A percentile compares a stretch with the other conserved stretches of the same genome.
Evolutionary conservation across 2,329 filamentous ascomycete species (phyloP).

Genomic region (Penicillium rolfsii): DNA sequence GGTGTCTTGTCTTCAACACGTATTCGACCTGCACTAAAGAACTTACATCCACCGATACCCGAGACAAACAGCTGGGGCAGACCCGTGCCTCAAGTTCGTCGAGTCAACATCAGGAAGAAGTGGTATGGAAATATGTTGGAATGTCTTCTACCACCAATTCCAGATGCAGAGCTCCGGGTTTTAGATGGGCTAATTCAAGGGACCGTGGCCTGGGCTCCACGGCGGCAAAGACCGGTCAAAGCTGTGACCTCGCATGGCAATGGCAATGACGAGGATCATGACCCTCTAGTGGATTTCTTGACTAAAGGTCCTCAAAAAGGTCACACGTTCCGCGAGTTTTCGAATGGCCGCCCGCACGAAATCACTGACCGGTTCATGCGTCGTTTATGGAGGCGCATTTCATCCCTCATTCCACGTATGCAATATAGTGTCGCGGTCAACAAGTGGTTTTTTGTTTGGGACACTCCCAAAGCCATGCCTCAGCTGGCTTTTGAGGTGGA

Average conservation of each 20-base stretch:
- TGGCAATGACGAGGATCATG: conserved; percentile 3
- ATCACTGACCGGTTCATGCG: conserved; percentile 46
- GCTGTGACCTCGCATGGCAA: not conserved
- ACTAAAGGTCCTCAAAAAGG: conserved; percentile 43
- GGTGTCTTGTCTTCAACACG: conserved; percentile 30
- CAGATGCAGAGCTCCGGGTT: conserved; percentile 39
- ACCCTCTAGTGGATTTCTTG: conserved; percentile 36
- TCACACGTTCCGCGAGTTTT: conserved; percentile 38
- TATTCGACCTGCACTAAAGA: conserved; percentile 31
- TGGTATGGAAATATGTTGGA: conserved; percentile 43
- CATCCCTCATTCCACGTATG: conserved; percentile 37
- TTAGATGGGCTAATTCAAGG: conserved; percentile 42
- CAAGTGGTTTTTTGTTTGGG: conserved; percentile 38
- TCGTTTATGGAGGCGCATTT: conserved; percentile 43
- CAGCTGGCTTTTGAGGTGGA: conserved; percentile 17
- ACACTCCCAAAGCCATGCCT: conserved; percentile 25
- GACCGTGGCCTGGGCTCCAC: conserved; percentile 35
- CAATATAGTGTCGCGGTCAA: conserved; percentile 26
- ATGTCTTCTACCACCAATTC: conserved; percentile 45
- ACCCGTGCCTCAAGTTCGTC: conserved; percentile 35
- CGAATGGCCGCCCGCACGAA: conserved; percentile 43
- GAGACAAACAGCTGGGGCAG: conserved; percentile 42
- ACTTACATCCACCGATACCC: conserved; percentile 37
- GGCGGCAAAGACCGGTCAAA: conserved; percentile 31
- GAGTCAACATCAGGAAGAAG: conserved; percentile 39